These are phyloP conservation scores for Pyrrhoderma noxium DNA, from an alignment of 1,284 basidiomycete species.

Conservation along the genomic window DNA sequence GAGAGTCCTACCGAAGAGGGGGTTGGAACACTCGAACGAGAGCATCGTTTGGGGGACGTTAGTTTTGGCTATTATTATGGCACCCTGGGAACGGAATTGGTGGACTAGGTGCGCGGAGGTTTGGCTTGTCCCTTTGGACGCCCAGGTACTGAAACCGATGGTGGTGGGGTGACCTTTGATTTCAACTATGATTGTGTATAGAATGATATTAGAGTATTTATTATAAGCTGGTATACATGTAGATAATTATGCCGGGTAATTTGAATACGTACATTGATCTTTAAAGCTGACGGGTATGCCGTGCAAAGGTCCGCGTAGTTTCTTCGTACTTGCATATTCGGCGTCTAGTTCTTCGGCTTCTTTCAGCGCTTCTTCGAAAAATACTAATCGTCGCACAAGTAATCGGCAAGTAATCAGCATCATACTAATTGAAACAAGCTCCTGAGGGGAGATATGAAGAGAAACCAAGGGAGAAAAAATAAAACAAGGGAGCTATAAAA, in stretches of 20 bases:
- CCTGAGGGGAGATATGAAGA: too few species aligned
- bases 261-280: slow-evolving; percentile 61
- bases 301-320: slow-evolving; percentile 65
- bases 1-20: slow-evolving; percentile 66
- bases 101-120: slow-evolving; percentile 52
- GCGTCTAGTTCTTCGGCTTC: slow-evolving; percentile 58
- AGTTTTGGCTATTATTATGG: slow-evolving; percentile 61
- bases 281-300: slow-evolving; percentile 80
- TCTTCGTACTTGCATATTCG: slow-evolving; percentile 53
- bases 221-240: too few species aligned
- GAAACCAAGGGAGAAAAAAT: too few species aligned
- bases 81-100: slow-evolving; percentile 42
- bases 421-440: too few species aligned
- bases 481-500: too few species aligned
- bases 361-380: slow-evolving; percentile 60
- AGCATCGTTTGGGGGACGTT: slow-evolving; percentile 82
- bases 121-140: slow-evolving; percentile 57
- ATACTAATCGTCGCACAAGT: slow-evolving; percentile 37
- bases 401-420: neutral
- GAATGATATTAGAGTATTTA: too few species aligned
- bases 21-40: slow-evolving; percentile 82
- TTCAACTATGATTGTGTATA: slow-evolving; percentile 33
- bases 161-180: slow-evolving; percentile 61
- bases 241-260: too few species aligned
- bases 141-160: slow-evolving; percentile 67